Percentiles rank a stretch among this genome's conserved stretches.
Evolutionary conservation across 2,329 filamentous ascomycete species (phyloP).

Genomic region (Botrytis byssoidea): DNA sequence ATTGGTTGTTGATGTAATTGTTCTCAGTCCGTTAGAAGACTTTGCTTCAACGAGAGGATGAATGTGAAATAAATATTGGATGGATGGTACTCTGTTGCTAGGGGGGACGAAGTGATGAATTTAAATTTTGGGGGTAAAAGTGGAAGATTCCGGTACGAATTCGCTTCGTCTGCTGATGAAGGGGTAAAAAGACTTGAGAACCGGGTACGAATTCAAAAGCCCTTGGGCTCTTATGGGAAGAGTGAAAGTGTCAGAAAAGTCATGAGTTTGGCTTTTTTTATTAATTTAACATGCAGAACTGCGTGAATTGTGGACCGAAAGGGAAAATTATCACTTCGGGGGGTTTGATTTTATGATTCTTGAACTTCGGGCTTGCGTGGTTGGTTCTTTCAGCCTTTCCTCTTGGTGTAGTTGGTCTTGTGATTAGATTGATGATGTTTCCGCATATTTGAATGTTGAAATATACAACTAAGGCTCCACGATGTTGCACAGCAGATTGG

Average conservation of each 20-base stretch:
- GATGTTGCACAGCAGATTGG: constrained; percentile 19
- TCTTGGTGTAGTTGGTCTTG: constrained; percentile 19
- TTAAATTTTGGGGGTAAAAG: not conserved
- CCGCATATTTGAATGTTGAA: constrained; percentile 9
- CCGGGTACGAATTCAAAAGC: constrained; percentile 4
- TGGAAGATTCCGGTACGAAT: constrained; percentile 7
- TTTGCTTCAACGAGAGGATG: not conserved
- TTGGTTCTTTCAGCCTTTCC: constrained; percentile 17
- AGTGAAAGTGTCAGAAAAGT: not conserved
- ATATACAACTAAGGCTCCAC: constrained; percentile 2
- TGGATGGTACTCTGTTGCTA: constrained; percentile 19
- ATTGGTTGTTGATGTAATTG: not conserved
- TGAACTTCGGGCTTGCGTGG: constrained; percentile 4
- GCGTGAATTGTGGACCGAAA: constrained; percentile 13
- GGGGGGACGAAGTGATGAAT: not conserved
- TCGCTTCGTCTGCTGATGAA: constrained; percentile 21
- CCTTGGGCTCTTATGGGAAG: constrained; percentile 14
- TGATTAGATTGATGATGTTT: constrained; percentile 18
- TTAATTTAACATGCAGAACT: constrained; percentile 8
- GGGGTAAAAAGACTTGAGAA: not conserved
- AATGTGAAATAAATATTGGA: not conserved
- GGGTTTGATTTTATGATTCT: not conserved
- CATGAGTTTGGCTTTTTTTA: not conserved
- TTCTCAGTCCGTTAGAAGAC: not conserved
- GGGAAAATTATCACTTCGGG: constrained; percentile 11